Percentiles rank a stretch among this genome's conserved stretches.
These are phyloP conservation scores for Diophrys appendiculata DNA, from an alignment of 73 alveolate genomes.

Conservation along the genomic window DNA sequence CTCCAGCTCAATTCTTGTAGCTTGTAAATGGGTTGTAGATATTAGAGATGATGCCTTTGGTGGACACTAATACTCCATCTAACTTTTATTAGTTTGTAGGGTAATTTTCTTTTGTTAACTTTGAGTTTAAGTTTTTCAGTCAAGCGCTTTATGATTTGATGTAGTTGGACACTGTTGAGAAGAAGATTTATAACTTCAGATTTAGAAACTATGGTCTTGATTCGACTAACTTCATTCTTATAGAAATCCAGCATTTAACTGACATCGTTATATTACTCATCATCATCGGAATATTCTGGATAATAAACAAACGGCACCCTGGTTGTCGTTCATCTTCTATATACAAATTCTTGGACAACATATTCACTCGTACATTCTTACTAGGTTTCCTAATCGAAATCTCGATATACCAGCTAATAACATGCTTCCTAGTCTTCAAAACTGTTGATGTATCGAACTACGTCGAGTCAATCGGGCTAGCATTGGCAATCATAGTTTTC, in stretches of 20 bases:
- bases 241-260: background rate
- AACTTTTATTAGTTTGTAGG: background rate
- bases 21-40: background rate
- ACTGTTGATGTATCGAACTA: background rate
- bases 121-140: no score
- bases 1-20: background rate
- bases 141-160: background rate
- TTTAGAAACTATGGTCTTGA: background rate
- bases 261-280: background rate
- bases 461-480: background rate
- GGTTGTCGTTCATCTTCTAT: background rate
- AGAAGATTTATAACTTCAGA: background rate
- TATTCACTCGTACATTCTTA: background rate
- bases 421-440: background rate
- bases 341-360: background rate
- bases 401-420: background rate
- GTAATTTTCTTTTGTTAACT: background rate
- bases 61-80: background rate
- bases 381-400: background rate
- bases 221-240: background rate
- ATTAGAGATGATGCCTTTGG: background rate
- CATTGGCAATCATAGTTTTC: background rate
- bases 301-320: no score
- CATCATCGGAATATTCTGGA: background rate
- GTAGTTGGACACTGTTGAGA: background rate